Evolutionary conservation across 176 grass and related monocot species (phyloP).

Genomic region (Themeda triandra): DNA sequence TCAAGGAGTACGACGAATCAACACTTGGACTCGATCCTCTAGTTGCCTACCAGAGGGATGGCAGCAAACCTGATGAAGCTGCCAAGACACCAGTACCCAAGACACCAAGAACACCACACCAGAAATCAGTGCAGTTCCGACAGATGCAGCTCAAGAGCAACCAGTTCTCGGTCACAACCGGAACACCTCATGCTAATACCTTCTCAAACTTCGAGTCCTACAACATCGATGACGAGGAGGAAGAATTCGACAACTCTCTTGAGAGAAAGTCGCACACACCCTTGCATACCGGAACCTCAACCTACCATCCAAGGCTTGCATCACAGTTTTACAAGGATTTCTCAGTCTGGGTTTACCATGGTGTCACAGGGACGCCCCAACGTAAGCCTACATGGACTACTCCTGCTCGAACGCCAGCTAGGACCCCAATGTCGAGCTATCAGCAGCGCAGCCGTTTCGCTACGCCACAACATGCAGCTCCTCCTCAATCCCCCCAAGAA

Average conservation of each 20-base stretch:
- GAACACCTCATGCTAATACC: slow-evolving; percentile 38
- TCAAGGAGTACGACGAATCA: slow-evolving; percentile 77
- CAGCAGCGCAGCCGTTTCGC: slow-evolving; percentile 18
- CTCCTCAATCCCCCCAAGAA: slow-evolving; percentile 25
- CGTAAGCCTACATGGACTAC: slow-evolving; percentile 49
- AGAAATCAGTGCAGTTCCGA: slow-evolving; percentile 46
- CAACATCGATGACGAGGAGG: slow-evolving; percentile 30
- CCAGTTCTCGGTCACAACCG: slow-evolving; percentile 38
- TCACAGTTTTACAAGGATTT: slow-evolving; percentile 83
- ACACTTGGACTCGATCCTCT: slow-evolving; percentile 57
- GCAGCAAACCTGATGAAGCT: slow-evolving; percentile 43
- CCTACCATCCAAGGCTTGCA: slow-evolving; percentile 54
- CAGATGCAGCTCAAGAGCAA: slow-evolving; percentile 66
- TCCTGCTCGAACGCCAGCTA: slow-evolving; percentile 47
- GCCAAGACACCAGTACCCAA: slow-evolving; percentile 59
- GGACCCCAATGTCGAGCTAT: slow-evolving; percentile 47
- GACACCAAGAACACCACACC: slow-evolving; percentile 46
- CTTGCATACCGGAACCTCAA: slow-evolving; percentile 3
- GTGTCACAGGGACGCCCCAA: slow-evolving; percentile 51
- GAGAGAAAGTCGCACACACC: slow-evolving; percentile 56
- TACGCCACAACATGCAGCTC: slow-evolving; percentile 13
- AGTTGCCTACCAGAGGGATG: slow-evolving; percentile 66
- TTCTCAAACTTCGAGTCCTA: slow-evolving; percentile 36
- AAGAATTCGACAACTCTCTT: slow-evolving; percentile 56
- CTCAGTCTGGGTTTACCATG: slow-evolving; percentile 66